Conservation (phyloP, 1,139 yeast genomes). For the Yamadazyma blattariae region DNA sequence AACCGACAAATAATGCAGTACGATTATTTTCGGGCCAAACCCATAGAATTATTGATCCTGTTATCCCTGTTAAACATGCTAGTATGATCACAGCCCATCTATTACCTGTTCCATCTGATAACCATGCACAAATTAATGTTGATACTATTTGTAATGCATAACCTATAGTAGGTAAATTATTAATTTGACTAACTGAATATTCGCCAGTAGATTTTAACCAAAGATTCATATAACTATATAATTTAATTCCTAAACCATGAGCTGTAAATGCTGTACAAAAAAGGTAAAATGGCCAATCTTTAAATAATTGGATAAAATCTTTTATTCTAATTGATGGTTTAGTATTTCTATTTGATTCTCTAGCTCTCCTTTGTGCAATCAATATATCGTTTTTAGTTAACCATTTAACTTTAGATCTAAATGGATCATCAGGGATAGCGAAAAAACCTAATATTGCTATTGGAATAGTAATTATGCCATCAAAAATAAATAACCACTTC, state of each 20-base stretch:
- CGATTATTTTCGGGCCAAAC: too few species aligned
- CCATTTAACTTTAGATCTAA: slow-evolving; percentile 38
- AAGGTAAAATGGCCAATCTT: slow-evolving; percentile 48
- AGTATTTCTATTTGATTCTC: slow-evolving; percentile 45
- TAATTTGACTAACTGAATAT: too few species aligned
- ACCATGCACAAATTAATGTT: slow-evolving; percentile 36
- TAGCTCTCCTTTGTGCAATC: slow-evolving; percentile 40
- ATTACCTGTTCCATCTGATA: slow-evolving; percentile 42
- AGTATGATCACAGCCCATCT: slow-evolving; percentile 35
- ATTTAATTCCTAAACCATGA: too few species aligned
- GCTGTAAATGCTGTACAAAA: slow-evolving; percentile 50
- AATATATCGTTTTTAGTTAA: slow-evolving; percentile 31
- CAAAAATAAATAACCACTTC: slow-evolving; percentile 41
- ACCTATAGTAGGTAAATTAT: slow-evolving; percentile 48
- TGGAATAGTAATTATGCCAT: slow-evolving; percentile 36
- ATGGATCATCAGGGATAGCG: slow-evolving; percentile 38
- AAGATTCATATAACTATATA: too few species aligned
- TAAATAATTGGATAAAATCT: slow-evolving; percentile 40
- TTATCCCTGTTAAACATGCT: slow-evolving; percentile 31
- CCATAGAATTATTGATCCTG: slow-evolving; percentile 44
- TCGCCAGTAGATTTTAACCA: slow-evolving; percentile 39
- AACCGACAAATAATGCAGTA: too few species aligned
- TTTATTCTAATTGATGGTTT: slow-evolving; percentile 40
- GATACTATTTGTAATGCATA: slow-evolving; percentile 43
- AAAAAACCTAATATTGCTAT: slow-evolving; percentile 34